Evolutionary conservation across 768 basidiomycete genomes (phyloP).

Genomic region (Brasilioporus rufonigricans): DNA sequence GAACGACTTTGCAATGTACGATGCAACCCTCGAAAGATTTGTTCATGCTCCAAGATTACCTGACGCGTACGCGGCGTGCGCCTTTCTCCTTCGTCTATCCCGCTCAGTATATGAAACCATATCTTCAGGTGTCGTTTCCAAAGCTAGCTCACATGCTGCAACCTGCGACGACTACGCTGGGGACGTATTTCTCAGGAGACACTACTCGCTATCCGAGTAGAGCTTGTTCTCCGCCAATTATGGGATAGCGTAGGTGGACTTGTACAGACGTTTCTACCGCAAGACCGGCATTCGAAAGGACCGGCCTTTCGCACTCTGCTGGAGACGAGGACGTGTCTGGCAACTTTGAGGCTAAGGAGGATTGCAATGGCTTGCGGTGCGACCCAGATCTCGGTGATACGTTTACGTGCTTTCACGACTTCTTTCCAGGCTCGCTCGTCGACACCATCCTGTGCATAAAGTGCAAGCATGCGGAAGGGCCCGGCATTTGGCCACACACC

Average conservation of each 20-base stretch:
- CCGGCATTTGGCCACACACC: slow-evolving; percentile 31
- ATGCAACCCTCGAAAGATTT: slow-evolving; percentile 59
- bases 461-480: slow-evolving; percentile 78
- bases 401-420: no score
- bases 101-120: slow-evolving; percentile 30
- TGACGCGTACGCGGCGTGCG: slow-evolving; percentile 48
- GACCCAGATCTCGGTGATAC: not conserved
- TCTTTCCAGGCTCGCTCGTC: no score
- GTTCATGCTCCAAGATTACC: slow-evolving; percentile 70
- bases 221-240: slow-evolving; percentile 52
- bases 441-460: slow-evolving; percentile 81
- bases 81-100: not conserved
- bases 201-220: slow-evolving; percentile 60
- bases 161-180: slow-evolving; percentile 67
- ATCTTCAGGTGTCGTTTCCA: slow-evolving; percentile 8
- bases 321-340: slow-evolving; percentile 55
- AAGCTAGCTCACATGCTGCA: not conserved
- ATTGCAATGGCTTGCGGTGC: slow-evolving; percentile 65
- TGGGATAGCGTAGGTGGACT: slow-evolving; percentile 56
- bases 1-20: slow-evolving; percentile 64
- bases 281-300: slow-evolving; percentile 36
- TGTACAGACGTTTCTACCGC: not conserved
- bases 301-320: slow-evolving; percentile 60
- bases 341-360: slow-evolving; percentile 73
- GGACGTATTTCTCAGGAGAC: slow-evolving; percentile 79